Evolutionary conservation across 805 yeast genomes (phyloP).

Genomic region (Kluyveromyces lactis): DNA sequence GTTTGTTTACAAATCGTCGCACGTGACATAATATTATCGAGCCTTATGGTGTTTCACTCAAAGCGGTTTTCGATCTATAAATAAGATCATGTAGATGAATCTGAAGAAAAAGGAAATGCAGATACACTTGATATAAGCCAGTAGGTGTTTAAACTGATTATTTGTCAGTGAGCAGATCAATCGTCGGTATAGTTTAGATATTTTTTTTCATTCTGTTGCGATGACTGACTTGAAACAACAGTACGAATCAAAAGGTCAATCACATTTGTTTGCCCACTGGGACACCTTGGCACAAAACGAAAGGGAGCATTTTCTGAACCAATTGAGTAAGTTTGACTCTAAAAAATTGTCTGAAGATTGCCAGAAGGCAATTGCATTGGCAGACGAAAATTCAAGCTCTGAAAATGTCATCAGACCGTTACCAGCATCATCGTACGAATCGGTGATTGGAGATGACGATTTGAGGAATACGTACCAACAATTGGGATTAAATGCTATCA

Average conservation of each 20-base stretch:
- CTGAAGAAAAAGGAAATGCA: no score
- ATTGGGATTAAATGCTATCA: constrained; percentile 61
- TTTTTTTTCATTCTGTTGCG: no score
- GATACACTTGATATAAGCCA: no score
- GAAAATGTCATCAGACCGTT: constrained; percentile 35
- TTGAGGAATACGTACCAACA: constrained; percentile 35
- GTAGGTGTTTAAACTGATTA: no score
- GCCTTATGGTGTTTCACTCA: background rate
- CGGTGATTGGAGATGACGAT: constrained; percentile 32
- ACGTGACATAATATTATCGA: constrained; percentile 2
- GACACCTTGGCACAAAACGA: constrained; percentile 31
- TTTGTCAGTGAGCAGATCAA: no score
- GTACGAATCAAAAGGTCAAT: constrained; percentile 42
- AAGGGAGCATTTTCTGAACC: constrained; percentile 31
- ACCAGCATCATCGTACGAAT: constrained; percentile 46
- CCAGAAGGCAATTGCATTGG: constrained; percentile 36
- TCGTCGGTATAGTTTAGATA: no score
- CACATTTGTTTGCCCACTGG: constrained; percentile 44
- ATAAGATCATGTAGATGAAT: no score
- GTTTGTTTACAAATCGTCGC: background rate
- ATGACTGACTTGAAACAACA: constrained; percentile 15
- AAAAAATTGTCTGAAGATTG: constrained; percentile 31
- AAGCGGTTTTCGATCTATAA: no score
- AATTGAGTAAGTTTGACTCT: constrained; percentile 16
- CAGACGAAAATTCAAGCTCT: constrained; percentile 19